These are phyloP conservation scores for Dioscorea cayenensis DNA, from an alignment of 116 monocot species.

Conservation along the genomic window DNA sequence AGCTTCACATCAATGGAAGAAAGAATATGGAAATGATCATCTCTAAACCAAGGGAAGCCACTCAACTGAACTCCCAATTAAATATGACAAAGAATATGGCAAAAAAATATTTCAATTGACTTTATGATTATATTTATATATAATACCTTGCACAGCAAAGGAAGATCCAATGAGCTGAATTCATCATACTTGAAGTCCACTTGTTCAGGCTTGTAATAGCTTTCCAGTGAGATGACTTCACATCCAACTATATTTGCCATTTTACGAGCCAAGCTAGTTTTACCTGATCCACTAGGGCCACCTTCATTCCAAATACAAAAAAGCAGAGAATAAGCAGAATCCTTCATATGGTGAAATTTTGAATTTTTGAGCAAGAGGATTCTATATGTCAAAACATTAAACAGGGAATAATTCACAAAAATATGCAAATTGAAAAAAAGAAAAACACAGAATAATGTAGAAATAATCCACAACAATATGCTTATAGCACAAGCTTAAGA, in stretches of 20 bases:
- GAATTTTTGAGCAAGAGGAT: no score
- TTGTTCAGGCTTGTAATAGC: conserved; percentile 94
- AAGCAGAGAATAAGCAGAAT: no score
- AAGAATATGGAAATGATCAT: no score
- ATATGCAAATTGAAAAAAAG: no score
- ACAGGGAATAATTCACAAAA: no score
- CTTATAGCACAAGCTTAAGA: no score
- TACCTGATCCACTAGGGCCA: conserved; percentile 98
- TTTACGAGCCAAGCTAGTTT: conserved; percentile 97
- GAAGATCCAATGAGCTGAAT: conserved; percentile 75
- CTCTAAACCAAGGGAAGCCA: no score
- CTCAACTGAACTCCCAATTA: not conserved
- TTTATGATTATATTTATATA: not conserved
- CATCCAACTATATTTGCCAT: conserved; percentile 99
- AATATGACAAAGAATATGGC: not conserved
- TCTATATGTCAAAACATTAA: no score
- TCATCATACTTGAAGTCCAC: conserved; percentile 83
- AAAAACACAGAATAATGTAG: no score
- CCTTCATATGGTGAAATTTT: no score
- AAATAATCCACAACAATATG: no score
- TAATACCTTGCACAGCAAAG: conserved; percentile 78
- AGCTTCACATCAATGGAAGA: no score
- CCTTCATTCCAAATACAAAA: conserved; percentile 33
- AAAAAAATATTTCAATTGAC: not conserved
- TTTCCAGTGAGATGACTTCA: conserved; percentile 93